These are phyloP conservation scores for Epichloe scottii DNA, from an alignment of 2,329 filamentous ascomycete species.

Conservation along the genomic window DNA sequence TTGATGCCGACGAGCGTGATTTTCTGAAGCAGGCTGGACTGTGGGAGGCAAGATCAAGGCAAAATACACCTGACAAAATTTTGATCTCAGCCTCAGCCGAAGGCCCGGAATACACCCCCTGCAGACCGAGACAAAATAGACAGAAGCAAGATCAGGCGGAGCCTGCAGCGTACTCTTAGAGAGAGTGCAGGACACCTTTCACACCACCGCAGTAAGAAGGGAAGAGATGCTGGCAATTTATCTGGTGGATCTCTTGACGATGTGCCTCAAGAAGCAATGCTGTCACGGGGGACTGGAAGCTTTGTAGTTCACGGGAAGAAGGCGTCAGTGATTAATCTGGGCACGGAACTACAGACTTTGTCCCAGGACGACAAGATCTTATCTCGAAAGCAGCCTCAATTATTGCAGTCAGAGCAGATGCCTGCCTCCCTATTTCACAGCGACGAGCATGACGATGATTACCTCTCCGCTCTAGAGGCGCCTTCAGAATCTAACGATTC, in stretches of 20 bases:
- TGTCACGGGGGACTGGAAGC: slow-evolving; percentile 69
- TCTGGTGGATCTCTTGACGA: slow-evolving; percentile 22
- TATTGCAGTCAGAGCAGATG: slow-evolving; percentile 13
- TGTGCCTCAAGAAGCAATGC: slow-evolving; percentile 45
- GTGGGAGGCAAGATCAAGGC: slow-evolving; percentile 29
- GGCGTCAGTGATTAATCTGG: slow-evolving; percentile 92
- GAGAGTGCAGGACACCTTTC: slow-evolving; percentile 59
- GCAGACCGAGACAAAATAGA: slow-evolving; percentile 39
- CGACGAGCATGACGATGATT: slow-evolving; percentile 34
- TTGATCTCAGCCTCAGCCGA: slow-evolving; percentile 23
- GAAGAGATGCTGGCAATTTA: slow-evolving; percentile 41
- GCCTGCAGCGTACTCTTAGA: slow-evolving; percentile 77
- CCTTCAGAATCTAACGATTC: slow-evolving; percentile 29
- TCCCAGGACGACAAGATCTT: slow-evolving; percentile 60
- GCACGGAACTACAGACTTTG: slow-evolving; percentile 74
- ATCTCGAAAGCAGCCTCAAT: slow-evolving; percentile 40
- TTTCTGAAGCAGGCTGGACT: slow-evolving; percentile 57
- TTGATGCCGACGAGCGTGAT: slow-evolving; percentile 55
- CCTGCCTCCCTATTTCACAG: slow-evolving; percentile 23
- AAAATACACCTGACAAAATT: slow-evolving; percentile 20
- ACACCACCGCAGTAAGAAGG: slow-evolving; percentile 61
- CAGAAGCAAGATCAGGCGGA: slow-evolving; percentile 63
- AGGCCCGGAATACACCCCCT: slow-evolving; percentile 19
- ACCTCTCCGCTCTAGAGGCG: slow-evolving; percentile 36
- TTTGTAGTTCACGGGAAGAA: slow-evolving; percentile 98